phyloP scores from a whole-genome alignment of 441 rosid genomes.

The Adansonia gregorii region DNA sequence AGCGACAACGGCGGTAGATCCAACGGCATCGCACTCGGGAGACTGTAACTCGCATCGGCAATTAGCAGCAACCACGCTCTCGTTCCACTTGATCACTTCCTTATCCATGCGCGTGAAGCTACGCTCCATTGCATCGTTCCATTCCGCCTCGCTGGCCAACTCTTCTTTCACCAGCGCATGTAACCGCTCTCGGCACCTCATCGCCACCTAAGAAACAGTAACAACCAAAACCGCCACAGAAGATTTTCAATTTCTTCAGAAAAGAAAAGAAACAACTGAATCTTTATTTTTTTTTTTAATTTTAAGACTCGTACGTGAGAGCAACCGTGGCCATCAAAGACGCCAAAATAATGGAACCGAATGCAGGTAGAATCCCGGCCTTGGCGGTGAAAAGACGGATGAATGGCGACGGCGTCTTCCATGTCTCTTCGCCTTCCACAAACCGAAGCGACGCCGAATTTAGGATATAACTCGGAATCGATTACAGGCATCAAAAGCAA shows the following conservation, averaged over 20 bases:
- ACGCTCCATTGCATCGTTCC: constrained; percentile 55
- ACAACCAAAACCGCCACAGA: background rate
- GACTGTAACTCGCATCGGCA: constrained; percentile 70
- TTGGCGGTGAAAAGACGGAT: constrained; percentile 41
- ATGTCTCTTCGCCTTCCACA: constrained; percentile 71
- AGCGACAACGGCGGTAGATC: constrained; percentile 67
- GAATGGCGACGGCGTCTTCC: constrained; percentile 64
- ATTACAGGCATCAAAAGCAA: constrained; percentile 20
- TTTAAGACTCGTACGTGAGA: constrained; percentile 51
- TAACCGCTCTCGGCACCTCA: constrained; percentile 60
- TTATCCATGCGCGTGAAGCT: constrained; percentile 68
- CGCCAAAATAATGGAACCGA: constrained; percentile 51
- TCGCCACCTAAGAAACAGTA: constrained; percentile 50
- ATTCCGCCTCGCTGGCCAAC: constrained; percentile 38
- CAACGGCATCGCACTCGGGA: constrained; percentile 68
- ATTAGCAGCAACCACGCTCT: constrained; percentile 32
- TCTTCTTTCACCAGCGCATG: constrained; percentile 66
- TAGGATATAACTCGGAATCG: constrained; percentile 41
- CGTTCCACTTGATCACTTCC: constrained; percentile 49
- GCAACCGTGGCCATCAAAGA: constrained; percentile 80
- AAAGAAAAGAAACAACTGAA: background rate
- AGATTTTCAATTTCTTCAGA: background rate
- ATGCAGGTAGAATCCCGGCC: background rate
- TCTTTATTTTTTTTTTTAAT: background rate
- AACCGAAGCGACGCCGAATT: constrained; percentile 52